phyloP scores from a whole-genome alignment of 768 basidiomycete genomes.

The Termitomyces sp. region DNA sequence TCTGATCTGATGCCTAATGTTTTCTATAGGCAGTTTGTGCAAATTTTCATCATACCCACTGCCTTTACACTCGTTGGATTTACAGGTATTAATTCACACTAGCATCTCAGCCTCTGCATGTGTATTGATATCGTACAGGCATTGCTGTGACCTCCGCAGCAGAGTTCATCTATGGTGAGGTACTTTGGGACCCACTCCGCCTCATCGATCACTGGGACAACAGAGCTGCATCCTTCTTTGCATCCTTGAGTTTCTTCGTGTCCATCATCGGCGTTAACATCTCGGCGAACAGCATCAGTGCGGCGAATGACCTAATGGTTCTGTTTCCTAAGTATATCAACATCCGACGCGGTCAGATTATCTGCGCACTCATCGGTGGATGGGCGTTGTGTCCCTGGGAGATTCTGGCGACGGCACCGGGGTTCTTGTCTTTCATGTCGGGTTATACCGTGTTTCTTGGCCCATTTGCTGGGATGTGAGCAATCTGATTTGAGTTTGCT shows the following conservation, averaged over 20 bases:
- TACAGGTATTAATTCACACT: slow-evolving; percentile 47
- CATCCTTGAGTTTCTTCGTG: slow-evolving; percentile 46
- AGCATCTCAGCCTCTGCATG: background rate
- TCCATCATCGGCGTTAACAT: slow-evolving; percentile 75
- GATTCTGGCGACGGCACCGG: slow-evolving; percentile 63
- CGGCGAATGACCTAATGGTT: slow-evolving; percentile 84
- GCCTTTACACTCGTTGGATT: slow-evolving; percentile 77
- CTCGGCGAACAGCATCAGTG: slow-evolving; percentile 68
- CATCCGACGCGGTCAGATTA: slow-evolving; percentile 72
- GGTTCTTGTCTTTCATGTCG: slow-evolving; percentile 74
- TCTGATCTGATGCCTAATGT: no score
- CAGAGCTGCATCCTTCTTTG: background rate
- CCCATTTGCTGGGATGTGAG: slow-evolving; percentile 77
- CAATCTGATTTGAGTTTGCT: no score
- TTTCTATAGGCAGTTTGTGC: slow-evolving; percentile 59
- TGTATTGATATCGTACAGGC: slow-evolving; percentile 25
- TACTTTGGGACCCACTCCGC: slow-evolving; percentile 69
- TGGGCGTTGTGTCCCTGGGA: slow-evolving; percentile 87
- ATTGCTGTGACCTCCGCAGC: slow-evolving; percentile 80
- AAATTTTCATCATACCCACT: slow-evolving; percentile 70
- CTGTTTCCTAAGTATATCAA: slow-evolving; percentile 75
- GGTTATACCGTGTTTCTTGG: slow-evolving; percentile 86
- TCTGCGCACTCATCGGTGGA: slow-evolving; percentile 79
- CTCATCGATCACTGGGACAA: slow-evolving; percentile 53
- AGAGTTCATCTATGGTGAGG: slow-evolving; percentile 61